Base-by-base conservation (phyloP, 371 early-diverging fungal genomes). In the Haplosporangium sp. region DNA sequence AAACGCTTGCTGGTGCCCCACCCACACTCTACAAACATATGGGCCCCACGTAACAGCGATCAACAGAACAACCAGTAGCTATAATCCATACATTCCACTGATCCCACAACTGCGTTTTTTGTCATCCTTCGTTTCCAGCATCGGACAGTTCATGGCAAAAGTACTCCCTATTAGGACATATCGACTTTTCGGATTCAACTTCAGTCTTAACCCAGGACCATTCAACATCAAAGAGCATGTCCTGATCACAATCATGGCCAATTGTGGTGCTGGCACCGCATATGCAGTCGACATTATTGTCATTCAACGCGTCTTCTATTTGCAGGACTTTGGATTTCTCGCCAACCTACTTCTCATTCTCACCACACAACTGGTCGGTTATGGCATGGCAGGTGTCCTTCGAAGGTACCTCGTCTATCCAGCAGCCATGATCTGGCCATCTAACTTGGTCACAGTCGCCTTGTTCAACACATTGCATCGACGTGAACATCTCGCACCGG, bases 361-460 rank as follows among this genome's bases (percentile, higher is more conserved):
- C 62, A 86, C 90, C 1, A 91, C 94, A 29, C 89, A 91, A 62
- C 37, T 92, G 38, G 76, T 94, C 59, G 96, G 96, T n/a, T 95
- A 91, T 73, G 94, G 95, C 20, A 86, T 95, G 65, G 93, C 95
- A 14, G 97, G 96, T 40, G 68, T 94, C 13, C 77, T 86, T 43
- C 87, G 94, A 29, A 84, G 88, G 18, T 93, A 87, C 72, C 84
- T 95, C 9, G 93, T 96, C 12, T 84, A 88, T 37, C 95, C 95
- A 13, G 83, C 89, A 0, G 83, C 85, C 8, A 95, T 96, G 95
- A 83, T 95, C 37, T 97, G 96, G 96, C 96, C 96, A 3, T 75
- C 86, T 3, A 86, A 84, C 21, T 83, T 97, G 10, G 88, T 94
- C 21, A 87, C 85, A 14, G 89, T 94, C 10, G 90, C 95, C 0